Evolutionary conservation across 345 rosid genomes (phyloP).

Genomic region (Pistacia atlantica): DNA sequence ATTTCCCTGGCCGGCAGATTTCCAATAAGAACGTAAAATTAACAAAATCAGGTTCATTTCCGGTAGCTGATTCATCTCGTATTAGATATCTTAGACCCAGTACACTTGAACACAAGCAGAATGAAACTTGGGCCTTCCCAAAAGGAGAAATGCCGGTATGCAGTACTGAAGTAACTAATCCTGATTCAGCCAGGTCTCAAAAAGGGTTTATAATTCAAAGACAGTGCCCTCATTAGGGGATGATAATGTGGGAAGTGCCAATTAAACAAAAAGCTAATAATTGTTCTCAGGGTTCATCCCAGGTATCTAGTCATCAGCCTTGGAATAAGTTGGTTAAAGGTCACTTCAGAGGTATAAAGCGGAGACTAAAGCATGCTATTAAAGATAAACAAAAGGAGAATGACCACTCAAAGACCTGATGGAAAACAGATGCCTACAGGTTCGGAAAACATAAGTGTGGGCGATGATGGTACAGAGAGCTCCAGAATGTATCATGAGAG

Average conservation of each 20-base stretch:
- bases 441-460: neutral
- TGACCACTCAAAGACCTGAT: slow-evolving; percentile 2
- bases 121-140: slow-evolving; percentile 64
- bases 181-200: slow-evolving; percentile 9
- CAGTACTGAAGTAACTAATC: slow-evolving; percentile 17
- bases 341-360: slow-evolving; percentile 59
- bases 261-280: slow-evolving; percentile 28
- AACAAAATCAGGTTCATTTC: slow-evolving; percentile 85
- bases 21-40: slow-evolving; percentile 33
- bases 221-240: slow-evolving; percentile 5
- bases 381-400: slow-evolving; percentile 44
- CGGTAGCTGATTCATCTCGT: slow-evolving; percentile 41
- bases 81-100: slow-evolving; percentile 37
- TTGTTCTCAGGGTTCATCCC: slow-evolving; percentile 24
- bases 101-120: slow-evolving; percentile 71
- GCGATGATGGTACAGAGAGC: slow-evolving; percentile 25
- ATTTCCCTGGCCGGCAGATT: slow-evolving; percentile 38
- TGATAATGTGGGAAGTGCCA: slow-evolving; percentile 6
- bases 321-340: slow-evolving; percentile 49
- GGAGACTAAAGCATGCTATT: slow-evolving; percentile 53
- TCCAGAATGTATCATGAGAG: slow-evolving; percentile 14
- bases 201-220: slow-evolving; percentile 18
- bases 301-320: slow-evolving; percentile 39
- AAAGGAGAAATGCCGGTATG: slow-evolving; percentile 30
- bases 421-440: slow-evolving; percentile 22